phyloP scores from a whole-genome alignment of 768 basidiomycete genomes.

The Lentinula aciculospora region DNA sequence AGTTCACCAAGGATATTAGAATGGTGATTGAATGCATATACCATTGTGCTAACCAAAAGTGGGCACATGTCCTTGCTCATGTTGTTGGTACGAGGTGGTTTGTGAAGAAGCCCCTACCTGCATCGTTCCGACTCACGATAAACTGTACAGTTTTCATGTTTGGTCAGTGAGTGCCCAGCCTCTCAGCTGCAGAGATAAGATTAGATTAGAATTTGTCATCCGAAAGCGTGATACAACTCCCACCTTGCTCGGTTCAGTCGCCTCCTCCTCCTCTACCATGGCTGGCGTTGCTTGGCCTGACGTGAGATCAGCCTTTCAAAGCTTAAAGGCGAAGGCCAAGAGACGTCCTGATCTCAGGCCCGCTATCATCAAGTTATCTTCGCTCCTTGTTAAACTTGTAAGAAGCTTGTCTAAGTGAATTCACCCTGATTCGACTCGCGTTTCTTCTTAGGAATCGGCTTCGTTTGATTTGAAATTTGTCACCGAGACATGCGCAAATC shows the following conservation, averaged over 20 bases:
- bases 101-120: not conserved
- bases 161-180: not conserved
- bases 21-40: not conserved
- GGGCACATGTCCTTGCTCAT: not conserved
- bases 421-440: not conserved
- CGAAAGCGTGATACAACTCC: not conserved
- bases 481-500: not conserved
- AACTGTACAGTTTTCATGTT: conserved; percentile 1
- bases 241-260: too few species aligned
- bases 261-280: not conserved
- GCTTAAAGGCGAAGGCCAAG: not conserved
- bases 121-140: not conserved
- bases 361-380: not conserved
- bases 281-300: not conserved
- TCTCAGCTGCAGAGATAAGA: not conserved
- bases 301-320: not conserved
- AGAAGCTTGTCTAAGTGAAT: not conserved
- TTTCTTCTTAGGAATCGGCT: not conserved
- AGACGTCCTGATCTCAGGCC: not conserved
- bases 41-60: not conserved
- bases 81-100: not conserved
- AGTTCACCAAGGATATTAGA: not conserved
- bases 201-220: not conserved
- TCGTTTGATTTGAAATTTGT: not conserved
- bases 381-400: not conserved